A percentile compares a stretch with the other conserved stretches of the same genome.
These are phyloP conservation scores for Trametes gibbosa DNA, from an alignment of 768 basidiomycete genomes.

Conservation along the genomic window DNA sequence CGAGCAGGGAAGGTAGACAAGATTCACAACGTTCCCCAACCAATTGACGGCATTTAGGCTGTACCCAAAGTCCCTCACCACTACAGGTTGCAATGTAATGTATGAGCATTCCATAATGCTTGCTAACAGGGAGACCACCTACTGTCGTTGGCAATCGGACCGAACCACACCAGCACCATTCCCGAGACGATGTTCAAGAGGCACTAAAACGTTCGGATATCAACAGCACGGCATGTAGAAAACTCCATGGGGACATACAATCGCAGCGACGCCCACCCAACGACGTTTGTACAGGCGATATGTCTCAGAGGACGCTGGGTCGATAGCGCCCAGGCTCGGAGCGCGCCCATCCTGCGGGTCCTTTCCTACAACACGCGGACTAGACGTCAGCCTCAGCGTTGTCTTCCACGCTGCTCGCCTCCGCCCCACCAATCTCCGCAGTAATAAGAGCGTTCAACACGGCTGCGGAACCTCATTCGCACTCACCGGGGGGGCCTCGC, in stretches of 20 bases:
- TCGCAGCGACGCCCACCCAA: slow-evolving; percentile 60
- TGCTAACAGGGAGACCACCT: slow-evolving; percentile 10
- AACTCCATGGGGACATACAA: slow-evolving; percentile 40
- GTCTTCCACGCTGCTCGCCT: neutral
- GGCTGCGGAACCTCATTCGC: neutral
- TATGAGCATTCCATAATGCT: neutral
- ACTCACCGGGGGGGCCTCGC: neutral
- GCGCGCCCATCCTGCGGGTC: neutral
- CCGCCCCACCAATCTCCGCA: neutral
- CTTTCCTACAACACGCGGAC: neutral
- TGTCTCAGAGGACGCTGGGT: neutral
- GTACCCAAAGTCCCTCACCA: slow-evolving; percentile 61
- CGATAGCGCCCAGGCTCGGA: neutral
- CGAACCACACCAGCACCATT: slow-evolving; percentile 81
- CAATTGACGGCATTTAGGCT: slow-evolving; percentile 74
- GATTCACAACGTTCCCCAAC: slow-evolving; percentile 68
- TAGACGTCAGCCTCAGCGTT: neutral
- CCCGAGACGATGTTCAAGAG: slow-evolving; percentile 60
- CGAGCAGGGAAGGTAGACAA: slow-evolving; percentile 62
- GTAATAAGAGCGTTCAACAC: neutral
- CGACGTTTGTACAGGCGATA: slow-evolving; percentile 72
- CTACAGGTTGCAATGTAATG: slow-evolving; percentile 33
- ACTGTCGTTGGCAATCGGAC: slow-evolving; percentile 75
- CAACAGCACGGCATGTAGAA: neutral
- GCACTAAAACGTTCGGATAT: slow-evolving; percentile 39